These are phyloP conservation scores for Colletotrichum liaoningense DNA, from an alignment of 2,329 filamentous ascomycete genomes.

Conservation along the genomic window DNA sequence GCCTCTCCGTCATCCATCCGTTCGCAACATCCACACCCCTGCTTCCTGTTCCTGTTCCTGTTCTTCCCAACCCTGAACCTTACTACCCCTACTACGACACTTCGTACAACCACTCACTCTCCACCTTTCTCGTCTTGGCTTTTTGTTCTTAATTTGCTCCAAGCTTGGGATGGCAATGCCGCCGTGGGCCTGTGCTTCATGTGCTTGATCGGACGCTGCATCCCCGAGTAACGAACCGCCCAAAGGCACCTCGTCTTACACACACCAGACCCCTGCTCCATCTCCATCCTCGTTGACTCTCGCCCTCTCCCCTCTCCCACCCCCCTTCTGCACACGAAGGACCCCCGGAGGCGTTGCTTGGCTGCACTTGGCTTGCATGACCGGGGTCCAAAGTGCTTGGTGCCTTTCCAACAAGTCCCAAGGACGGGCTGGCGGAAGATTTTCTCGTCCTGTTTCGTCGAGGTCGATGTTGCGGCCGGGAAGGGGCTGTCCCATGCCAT, in stretches of 20 bases:
- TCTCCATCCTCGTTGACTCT: slow-evolving; percentile 12
- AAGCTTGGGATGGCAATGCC: slow-evolving; percentile 40
- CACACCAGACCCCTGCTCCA: neutral
- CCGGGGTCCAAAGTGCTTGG: slow-evolving; percentile 1
- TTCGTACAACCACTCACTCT: neutral
- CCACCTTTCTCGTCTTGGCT: slow-evolving; percentile 34
- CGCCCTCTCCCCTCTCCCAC: neutral
- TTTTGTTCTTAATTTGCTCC: slow-evolving; percentile 34
- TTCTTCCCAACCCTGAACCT: slow-evolving; percentile 21
- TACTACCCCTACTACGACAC: slow-evolving; percentile 10
- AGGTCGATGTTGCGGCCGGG: slow-evolving; percentile 25
- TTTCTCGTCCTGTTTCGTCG: slow-evolving; percentile 37
- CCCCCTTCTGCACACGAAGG: neutral
- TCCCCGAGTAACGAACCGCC: slow-evolving; percentile 31
- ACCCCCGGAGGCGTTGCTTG: slow-evolving; percentile 18
- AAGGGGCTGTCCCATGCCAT: slow-evolving; percentile 27
- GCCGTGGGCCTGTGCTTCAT: slow-evolving; percentile 36
- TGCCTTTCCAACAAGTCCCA: slow-evolving; percentile 6
- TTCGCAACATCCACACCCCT: slow-evolving; percentile 13
- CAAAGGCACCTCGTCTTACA: slow-evolving; percentile 12
- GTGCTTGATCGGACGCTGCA: slow-evolving; percentile 36
- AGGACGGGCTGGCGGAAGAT: slow-evolving; percentile 32
- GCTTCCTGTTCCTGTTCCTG: slow-evolving; percentile 23
- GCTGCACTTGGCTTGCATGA: slow-evolving; percentile 20
- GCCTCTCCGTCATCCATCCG: slow-evolving; percentile 23